Percentiles rank a stretch among this genome's conserved stretches.
Conservation (phyloP, 495 filamentous ascomycete species). For the Xylaria intraflava region DNA sequence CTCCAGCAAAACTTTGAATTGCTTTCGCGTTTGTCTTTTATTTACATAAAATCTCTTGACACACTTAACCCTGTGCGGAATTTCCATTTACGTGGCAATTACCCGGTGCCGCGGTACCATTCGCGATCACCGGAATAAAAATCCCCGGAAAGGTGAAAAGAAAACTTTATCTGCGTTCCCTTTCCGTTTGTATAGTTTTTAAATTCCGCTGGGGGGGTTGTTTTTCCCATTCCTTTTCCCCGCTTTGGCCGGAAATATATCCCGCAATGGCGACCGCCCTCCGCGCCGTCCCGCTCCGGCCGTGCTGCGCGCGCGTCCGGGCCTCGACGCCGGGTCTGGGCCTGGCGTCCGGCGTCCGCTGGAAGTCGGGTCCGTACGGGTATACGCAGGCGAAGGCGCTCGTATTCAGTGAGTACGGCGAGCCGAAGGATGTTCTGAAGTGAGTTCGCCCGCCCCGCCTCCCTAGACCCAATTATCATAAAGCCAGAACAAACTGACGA, state of each 20-base stretch:
- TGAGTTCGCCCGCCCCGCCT: conserved; percentile 25
- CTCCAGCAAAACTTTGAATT: too few relatives aligned
- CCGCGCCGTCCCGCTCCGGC: conserved; percentile 3
- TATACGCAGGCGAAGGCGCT: conserved; percentile 96
- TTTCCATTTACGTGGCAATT: too few relatives aligned
- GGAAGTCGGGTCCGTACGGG: conserved; percentile 63
- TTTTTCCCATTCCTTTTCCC: too few relatives aligned
- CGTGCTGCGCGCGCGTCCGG: conserved; percentile 10
- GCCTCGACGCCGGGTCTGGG: neutral
- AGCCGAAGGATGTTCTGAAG: conserved; percentile 74
- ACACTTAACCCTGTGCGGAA: too few relatives aligned
- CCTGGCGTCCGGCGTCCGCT: conserved; percentile 14
- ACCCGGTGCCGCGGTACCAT: too few relatives aligned
- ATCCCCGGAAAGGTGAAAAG: too few relatives aligned
- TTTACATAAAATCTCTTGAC: too few relatives aligned
- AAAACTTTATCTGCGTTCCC: too few relatives aligned
- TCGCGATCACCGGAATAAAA: too few relatives aligned
- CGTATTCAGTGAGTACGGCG: conserved; percentile 76
- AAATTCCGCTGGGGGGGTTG: neutral
- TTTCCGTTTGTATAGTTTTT: neutral
- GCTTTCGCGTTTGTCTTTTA: too few relatives aligned
- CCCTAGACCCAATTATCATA: neutral
- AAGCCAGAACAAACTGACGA: too few relatives aligned
- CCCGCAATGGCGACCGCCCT: conserved; percentile 5
- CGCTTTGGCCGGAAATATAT: neutral